These are phyloP conservation scores for Dendrobium officinale DNA, from an alignment of 106 monocot species.

Conservation along the genomic window DNA sequence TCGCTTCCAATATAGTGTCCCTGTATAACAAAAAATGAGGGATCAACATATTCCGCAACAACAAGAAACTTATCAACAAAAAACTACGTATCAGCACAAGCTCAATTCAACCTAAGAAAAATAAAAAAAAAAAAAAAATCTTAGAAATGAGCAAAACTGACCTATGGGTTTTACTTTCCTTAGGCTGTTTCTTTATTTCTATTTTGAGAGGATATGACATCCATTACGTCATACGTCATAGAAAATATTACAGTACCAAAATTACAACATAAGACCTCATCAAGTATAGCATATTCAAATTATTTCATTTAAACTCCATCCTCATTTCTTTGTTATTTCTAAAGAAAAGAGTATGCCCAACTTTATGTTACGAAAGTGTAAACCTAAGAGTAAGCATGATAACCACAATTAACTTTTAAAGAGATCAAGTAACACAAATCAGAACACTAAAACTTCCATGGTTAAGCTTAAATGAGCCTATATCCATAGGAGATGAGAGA, in stretches of 20 bases:
- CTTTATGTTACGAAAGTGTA: too few species aligned
- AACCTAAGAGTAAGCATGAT: too few species aligned
- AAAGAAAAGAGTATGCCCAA: too few species aligned
- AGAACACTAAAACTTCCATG: too few species aligned
- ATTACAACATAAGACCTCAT: not conserved
- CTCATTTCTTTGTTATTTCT: not conserved
- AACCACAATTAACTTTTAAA: too few species aligned
- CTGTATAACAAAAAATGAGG: conserved; percentile 26
- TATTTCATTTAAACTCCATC: not conserved
- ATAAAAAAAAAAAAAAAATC: not conserved
- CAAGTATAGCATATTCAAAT: not conserved
- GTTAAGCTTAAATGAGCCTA: too few species aligned
- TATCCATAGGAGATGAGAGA: too few species aligned
- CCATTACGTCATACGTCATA: not conserved
- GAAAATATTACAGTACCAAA: not conserved
- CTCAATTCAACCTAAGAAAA: not conserved
- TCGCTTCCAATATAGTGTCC: conserved; percentile 70
- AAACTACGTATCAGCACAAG: not conserved
- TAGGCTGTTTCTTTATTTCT: not conserved
- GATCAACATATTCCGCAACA: conserved; percentile 3
- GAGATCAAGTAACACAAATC: too few species aligned
- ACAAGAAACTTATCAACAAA: not conserved
- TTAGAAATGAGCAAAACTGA: not conserved
- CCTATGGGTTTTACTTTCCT: not conserved
- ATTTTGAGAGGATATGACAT: not conserved